These are phyloP conservation scores for Atractiella rhizophila DNA, from an alignment of 768 basidiomycete genomes.

Conservation along the genomic window DNA sequence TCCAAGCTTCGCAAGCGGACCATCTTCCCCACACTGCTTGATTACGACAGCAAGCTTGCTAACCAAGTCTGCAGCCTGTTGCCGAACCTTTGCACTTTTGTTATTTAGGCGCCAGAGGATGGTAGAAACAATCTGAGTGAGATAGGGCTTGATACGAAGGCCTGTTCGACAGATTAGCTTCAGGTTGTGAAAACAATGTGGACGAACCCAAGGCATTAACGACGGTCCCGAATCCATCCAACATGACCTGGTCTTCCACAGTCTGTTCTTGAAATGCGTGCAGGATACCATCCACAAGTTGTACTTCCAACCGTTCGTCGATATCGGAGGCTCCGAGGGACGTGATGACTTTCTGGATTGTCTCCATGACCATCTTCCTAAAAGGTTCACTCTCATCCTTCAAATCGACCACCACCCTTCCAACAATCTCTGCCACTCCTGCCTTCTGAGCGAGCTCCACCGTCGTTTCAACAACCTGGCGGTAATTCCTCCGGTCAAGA, in stretches of 20 bases:
- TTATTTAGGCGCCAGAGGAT: conserved; percentile 98
- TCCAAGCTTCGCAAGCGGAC: conserved; percentile 78
- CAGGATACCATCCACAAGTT: conserved; percentile 92
- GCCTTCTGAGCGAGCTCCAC: conserved; percentile 94
- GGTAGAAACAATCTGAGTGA: conserved; percentile 95
- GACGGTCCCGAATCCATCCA: conserved; percentile 92
- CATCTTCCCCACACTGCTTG: conserved; percentile 95
- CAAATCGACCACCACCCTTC: conserved; percentile 60
- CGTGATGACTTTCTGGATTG: conserved; percentile 84
- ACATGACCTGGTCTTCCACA: conserved; percentile 94
- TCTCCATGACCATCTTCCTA: conserved; percentile 98
- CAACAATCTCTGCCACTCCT: conserved; percentile 87
- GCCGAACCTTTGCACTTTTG: conserved; percentile 96
- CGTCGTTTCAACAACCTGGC: conserved; percentile 93
- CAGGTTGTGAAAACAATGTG: not conserved
- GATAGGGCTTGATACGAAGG: conserved; percentile 89
- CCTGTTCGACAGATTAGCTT: conserved; percentile 23
- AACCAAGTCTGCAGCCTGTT: conserved; percentile 95
- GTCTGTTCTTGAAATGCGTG: conserved; percentile 99
- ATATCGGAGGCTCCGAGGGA: conserved; percentile 91
- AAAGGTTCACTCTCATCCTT: conserved; percentile 34
- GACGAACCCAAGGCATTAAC: conserved; percentile 58
- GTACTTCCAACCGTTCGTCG: conserved; percentile 79
- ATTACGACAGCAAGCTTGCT: conserved; percentile 89
- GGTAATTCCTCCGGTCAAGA: conserved; percentile 79